These are phyloP conservation scores for Aquilaria malaccensis DNA, from an alignment of 345 rosid genomes.

Conservation along the genomic window DNA sequence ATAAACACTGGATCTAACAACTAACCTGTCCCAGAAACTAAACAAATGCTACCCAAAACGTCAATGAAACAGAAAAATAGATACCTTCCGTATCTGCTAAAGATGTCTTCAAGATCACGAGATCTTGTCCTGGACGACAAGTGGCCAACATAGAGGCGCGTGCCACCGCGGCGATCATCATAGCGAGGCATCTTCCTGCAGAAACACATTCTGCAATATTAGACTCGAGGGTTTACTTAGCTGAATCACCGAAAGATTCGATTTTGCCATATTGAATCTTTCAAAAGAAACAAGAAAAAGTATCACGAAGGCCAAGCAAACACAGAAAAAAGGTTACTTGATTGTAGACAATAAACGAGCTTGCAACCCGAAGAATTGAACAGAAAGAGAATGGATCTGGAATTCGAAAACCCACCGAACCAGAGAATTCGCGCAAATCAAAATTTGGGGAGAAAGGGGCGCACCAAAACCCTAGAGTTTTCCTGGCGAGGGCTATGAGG, in stretches of 20 bases:
- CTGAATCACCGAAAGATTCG: not conserved
- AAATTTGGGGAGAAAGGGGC: slow-evolving; percentile 13
- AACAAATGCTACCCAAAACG: not conserved
- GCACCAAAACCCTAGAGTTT: slow-evolving; percentile 32
- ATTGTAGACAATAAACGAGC: too few relatives aligned
- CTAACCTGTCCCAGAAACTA: not conserved
- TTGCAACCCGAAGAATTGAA: too few relatives aligned
- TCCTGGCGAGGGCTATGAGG: not conserved
- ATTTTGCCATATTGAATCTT: too few relatives aligned
- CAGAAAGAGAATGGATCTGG: too few relatives aligned
- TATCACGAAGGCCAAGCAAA: not conserved
- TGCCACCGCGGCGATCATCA: slow-evolving; percentile 58
- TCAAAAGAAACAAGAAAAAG: not conserved
- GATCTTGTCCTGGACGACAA: slow-evolving; percentile 57
- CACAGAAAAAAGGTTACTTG: not conserved
- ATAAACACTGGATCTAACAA: not conserved
- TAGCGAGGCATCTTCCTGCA: slow-evolving; percentile 58
- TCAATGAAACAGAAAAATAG: not conserved
- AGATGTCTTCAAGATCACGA: slow-evolving; percentile 64
- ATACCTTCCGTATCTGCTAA: slow-evolving; percentile 79
- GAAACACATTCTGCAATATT: not conserved
- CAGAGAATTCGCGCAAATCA: too few relatives aligned
- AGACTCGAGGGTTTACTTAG: not conserved
- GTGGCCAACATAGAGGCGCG: slow-evolving; percentile 77
- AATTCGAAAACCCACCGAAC: too few relatives aligned